Base-by-base conservation (phyloP, 1,284 basidiomycete species). In the Mycena citricolor region DNA sequence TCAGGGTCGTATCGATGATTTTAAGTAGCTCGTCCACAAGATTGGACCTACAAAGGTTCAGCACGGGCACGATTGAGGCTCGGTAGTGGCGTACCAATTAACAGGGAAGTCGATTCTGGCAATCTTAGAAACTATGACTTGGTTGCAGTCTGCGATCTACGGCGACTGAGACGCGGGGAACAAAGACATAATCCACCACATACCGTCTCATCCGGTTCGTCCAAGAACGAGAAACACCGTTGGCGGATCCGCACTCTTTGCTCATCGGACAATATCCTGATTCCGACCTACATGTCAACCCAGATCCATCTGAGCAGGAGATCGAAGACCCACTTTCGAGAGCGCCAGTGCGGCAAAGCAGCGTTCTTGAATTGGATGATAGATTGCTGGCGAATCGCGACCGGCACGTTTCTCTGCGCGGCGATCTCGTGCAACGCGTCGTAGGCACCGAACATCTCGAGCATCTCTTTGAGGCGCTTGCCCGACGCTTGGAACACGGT, bases 291-390 rank as follows among this genome's bases (percentile, higher is more conserved):
- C 17, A 34, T 12, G 19, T 8, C 32, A 8, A 33, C 19, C 10
- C 8, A 21, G 34, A 7, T 21, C 3, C 16, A 12, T 19, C 2
- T 24, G 24, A 28, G 0, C 21, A 29, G 14, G 10, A 14, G 12
- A 32, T 25, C 14, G 16, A 17, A 23, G 21, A 49, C 74, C 54
- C 54, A 86, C 88, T 79, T 86, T 64, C 81, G 68, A 21, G 82
- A 82, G 58, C 74, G 71, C 87, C 87, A 90, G 54, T 84, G 80
- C 39, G 64, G 65, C 4, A 79, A 57, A 5, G 79, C 82, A 2
- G 72, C 69, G 52, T 90, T 90, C 63, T 90, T 90, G 64, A 90
- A 85, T 57, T 90, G 87, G 44, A 90, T 87, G 52, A 89, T 87
- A 30, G 82, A 77, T 57, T 85, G 82, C 56, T 86, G 79, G 31